A percentile compares a stretch with the other conserved stretches of the same genome.
Conservation (phyloP, 2,329 filamentous ascomycete species). For the Blastomyces silverae region DNA sequence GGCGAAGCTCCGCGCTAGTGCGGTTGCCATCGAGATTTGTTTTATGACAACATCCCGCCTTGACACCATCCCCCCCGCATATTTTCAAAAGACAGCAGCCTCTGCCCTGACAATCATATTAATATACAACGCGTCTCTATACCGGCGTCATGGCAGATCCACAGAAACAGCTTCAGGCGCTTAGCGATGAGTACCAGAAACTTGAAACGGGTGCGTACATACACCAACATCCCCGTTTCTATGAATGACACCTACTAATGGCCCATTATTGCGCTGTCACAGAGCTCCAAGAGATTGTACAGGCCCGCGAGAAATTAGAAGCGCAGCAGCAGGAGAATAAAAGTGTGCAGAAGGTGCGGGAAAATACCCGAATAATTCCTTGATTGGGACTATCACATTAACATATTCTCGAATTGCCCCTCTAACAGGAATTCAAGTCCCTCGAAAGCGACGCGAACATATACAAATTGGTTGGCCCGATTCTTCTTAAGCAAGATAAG, state of each 20-base stretch:
- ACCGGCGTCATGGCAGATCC: constrained; percentile 56
- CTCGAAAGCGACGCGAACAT: constrained; percentile 78
- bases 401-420: background rate
- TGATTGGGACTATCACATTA: background rate
- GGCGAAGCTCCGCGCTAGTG: constrained; percentile 17
- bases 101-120: background rate
- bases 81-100: background rate
- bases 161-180: constrained; percentile 69
- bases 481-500: constrained; percentile 90
- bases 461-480: constrained; percentile 91
- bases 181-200: constrained; percentile 82
- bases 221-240: background rate
- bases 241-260: background rate
- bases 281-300: constrained; percentile 74
- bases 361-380: background rate
- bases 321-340: constrained; percentile 88
- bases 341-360: constrained; percentile 67
- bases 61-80: background rate
- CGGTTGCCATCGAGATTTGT: constrained; percentile 14
- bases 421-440: constrained; percentile 67
- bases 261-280: constrained; percentile 7
- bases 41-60: background rate
- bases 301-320: constrained; percentile 82
- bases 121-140: background rate
- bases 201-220: constrained; percentile 65